Conservation (phyloP, 75 land plant genomes). For the Picea glauca region DNA sequence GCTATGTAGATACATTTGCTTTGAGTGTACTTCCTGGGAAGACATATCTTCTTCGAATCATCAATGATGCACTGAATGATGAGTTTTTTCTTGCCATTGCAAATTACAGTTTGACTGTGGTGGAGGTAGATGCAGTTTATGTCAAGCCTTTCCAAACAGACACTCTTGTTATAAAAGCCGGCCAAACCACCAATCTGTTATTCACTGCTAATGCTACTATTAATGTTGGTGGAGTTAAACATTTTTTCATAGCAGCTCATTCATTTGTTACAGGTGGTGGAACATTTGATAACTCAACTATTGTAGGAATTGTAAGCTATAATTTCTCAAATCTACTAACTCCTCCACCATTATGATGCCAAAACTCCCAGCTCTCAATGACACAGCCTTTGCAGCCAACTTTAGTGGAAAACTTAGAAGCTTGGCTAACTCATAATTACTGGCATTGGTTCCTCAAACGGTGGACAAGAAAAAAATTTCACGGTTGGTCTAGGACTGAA, state of each 20-base stretch:
- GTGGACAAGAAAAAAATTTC: slow-evolving; percentile 29
- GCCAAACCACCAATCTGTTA: slow-evolving; percentile 55
- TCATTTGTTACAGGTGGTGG: slow-evolving; percentile 28
- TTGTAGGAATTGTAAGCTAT: slow-evolving; percentile 26
- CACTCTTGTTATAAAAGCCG: slow-evolving; percentile 33
- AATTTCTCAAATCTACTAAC: neutral
- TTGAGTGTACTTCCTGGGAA: slow-evolving; percentile 45
- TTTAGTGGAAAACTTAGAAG: slow-evolving; percentile 21
- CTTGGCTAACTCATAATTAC: slow-evolving; percentile 26
- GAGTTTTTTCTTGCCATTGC: slow-evolving; percentile 62
- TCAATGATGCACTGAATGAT: slow-evolving; percentile 60
- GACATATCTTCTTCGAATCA: slow-evolving; percentile 53
- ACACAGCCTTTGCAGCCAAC: slow-evolving; percentile 21
- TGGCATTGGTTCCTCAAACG: slow-evolving; percentile 28
- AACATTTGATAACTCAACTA: slow-evolving; percentile 35
- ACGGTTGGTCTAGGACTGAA: slow-evolving; percentile 38
- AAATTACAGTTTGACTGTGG: slow-evolving; percentile 46
- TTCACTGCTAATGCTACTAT: slow-evolving; percentile 15
- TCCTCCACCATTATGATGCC: neutral
- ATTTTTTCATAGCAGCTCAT: slow-evolving; percentile 24
- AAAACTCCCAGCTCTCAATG: slow-evolving; percentile 35
- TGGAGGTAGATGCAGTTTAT: slow-evolving; percentile 44
- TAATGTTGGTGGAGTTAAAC: slow-evolving; percentile 8
- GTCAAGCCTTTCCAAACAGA: slow-evolving; percentile 36
- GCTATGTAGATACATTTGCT: slow-evolving; percentile 38